Base-by-base conservation (phyloP, 177 flowering plant species). In the Tripterygium wilfordii region DNA sequence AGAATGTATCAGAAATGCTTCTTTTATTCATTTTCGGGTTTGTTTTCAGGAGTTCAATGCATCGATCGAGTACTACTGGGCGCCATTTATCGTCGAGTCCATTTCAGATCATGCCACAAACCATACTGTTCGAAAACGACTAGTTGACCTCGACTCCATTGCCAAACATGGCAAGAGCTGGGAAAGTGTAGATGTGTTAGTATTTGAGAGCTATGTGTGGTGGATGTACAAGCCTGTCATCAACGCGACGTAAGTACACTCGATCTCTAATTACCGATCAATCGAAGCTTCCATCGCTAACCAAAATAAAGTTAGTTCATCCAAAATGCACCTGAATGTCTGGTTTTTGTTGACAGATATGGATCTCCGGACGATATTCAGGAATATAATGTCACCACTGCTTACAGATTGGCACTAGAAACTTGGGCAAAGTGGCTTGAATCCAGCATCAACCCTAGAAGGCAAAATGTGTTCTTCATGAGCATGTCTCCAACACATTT, bases 181-280 rank as follows among this genome's bases (percentile, higher is more conserved):
- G 96, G 68, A 83, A 56, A 82, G 80, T 32, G 95, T 66, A 4
- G 86, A 88, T 51, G 20, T 81, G 7, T 54, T 91, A 45, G 83
- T 91, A 24, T 88, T 85, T 45, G 95, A 85, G 58, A 91, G 94
- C 63, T 91, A 91, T 19, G 88, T 88, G 0, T 88, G 96, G 98
- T 90, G 98, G 98, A 85, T 79, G 91, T 61, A 81, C 73, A 75
- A 78, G 46, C 95, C 96, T 26, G 19, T 62, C 7, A 87, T 87
- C 57, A 90, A 90, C 44, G 96, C 87, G 3, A 76, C 94, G 97
- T 90, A 41, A 67, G 94, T 62, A 8, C 3, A 10, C 26, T 46
- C 6, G 23, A 4, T 43, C 8, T 20, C 1, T 28, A 18, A 5
- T 5, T 2, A 10, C 13, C n/a, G 10, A 12, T 16, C n/a, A 12